Percentiles rank a stretch among this genome's conserved stretches.
These are phyloP conservation scores for Saturnispora quitensis DNA, from an alignment of 805 yeast genomes.

Conservation along the genomic window DNA sequence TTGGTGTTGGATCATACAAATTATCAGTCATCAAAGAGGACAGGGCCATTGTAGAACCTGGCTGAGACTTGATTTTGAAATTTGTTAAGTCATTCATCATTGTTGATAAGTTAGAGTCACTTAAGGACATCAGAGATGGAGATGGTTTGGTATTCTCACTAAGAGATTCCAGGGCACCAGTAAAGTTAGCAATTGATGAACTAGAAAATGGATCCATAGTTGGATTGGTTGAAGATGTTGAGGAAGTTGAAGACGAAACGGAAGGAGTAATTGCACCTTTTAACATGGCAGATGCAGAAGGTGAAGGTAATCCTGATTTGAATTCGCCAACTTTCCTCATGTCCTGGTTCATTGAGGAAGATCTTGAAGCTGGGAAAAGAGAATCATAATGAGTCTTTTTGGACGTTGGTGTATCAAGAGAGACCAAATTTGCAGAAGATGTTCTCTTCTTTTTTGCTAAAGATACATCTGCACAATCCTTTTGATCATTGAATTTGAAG, in stretches of 20 bases:
- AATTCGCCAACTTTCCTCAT: background rate
- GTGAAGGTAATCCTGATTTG: background rate
- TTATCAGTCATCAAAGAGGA: background rate
- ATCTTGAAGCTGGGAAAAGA: constrained; percentile 1
- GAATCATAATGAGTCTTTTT: constrained; percentile 6
- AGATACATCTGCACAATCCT: background rate
- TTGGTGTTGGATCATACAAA: background rate
- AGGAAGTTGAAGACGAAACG: background rate
- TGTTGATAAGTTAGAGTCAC: constrained; percentile 6
- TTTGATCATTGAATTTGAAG: constrained; percentile 2
- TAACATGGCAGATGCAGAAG: background rate
- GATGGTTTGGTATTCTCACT: background rate
- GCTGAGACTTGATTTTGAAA: constrained; percentile 7
- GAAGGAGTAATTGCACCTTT: background rate
- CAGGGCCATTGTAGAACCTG: background rate
- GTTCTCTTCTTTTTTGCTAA: constrained; percentile 2
- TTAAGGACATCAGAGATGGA: background rate
- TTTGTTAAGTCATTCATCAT: constrained; percentile 7
- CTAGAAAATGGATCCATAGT: constrained; percentile 5
- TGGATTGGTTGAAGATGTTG: constrained; percentile 1
- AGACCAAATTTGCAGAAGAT: background rate
- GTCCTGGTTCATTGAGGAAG: constrained; percentile 3
- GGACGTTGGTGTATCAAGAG: background rate
- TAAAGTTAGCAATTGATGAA: constrained; percentile 1
- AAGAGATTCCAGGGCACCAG: constrained; percentile 5